These are phyloP conservation scores for Calonectria hongkongensis DNA, from an alignment of 2,329 filamentous ascomycete genomes.

Conservation along the genomic window DNA sequence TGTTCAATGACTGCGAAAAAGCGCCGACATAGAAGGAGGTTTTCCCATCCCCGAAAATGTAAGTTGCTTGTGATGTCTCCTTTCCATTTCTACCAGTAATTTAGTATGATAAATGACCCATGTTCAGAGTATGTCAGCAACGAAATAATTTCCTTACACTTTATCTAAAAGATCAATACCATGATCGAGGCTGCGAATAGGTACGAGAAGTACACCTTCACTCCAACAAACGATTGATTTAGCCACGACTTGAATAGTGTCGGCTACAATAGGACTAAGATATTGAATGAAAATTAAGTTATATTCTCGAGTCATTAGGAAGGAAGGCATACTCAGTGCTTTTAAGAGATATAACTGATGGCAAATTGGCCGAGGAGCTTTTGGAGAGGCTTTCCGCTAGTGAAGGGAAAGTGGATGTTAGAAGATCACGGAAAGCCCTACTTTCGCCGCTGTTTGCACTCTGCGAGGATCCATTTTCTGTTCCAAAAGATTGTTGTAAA, in stretches of 20 bases:
- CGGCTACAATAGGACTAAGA: neutral
- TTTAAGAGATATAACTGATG: neutral
- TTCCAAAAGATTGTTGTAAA: neutral
- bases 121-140: no score
- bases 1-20: neutral
- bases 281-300: neutral
- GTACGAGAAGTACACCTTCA: neutral
- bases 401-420: neutral
- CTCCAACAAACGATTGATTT: neutral
- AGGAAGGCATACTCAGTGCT: neutral
- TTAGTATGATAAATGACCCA: neutral
- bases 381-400: neutral
- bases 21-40: slow-evolving; percentile 6
- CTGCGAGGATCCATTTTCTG: neutral
- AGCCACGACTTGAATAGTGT: neutral
- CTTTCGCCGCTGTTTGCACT: neutral
- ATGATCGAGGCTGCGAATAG: slow-evolving; percentile 11
- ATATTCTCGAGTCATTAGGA: neutral
- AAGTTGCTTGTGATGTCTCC: neutral
- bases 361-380: neutral
- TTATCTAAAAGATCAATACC: slow-evolving; percentile 2
- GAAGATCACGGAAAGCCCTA: neutral
- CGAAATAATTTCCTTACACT: neutral
- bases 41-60: slow-evolving; percentile 3
- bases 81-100: neutral